A percentile compares a stretch with the other conserved stretches of the same genome.
phyloP scores from a whole-genome alignment of 306 rosid genomes.

The Dryas alaskensis region DNA sequence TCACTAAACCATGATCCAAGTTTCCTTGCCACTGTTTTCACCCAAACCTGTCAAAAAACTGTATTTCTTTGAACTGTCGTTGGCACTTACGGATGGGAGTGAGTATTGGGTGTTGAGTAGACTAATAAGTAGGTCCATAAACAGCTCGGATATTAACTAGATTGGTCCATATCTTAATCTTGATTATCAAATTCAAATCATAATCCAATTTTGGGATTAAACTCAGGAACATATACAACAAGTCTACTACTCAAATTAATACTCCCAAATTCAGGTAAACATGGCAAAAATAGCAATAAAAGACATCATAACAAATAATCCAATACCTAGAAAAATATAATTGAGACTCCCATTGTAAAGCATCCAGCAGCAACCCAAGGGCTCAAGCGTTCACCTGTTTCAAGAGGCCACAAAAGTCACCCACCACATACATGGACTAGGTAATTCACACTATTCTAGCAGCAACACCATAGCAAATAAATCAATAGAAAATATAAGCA shows the following conservation, averaged over 20 bases:
- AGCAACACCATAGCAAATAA: background rate
- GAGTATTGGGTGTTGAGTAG: background rate
- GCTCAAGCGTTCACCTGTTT: constrained; percentile 42
- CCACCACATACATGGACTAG: background rate
- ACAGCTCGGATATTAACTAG: background rate
- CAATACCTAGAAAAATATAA: constrained; percentile 27
- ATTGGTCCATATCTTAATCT: background rate
- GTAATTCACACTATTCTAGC: background rate
- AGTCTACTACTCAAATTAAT: background rate
- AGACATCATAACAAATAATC: background rate
- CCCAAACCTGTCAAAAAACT: constrained; percentile 4
- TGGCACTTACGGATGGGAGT: background rate
- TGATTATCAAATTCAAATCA: background rate
- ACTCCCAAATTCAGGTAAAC: background rate
- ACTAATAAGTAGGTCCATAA: background rate
- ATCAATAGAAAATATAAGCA: background rate
- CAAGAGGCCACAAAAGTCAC: background rate
- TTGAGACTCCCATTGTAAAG: constrained; percentile 35
- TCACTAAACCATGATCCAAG: background rate
- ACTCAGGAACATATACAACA: background rate
- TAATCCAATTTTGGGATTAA: too few species aligned
- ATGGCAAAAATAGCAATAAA: background rate
- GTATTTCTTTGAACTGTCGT: background rate
- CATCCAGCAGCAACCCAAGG: constrained; percentile 45
- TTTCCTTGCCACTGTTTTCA: background rate